Evolutionary conservation across 2,329 filamentous ascomycete species (phyloP), one percentile per base, ranked within the genome.

Genomic region (Calonectria hawksworthii): DNA sequence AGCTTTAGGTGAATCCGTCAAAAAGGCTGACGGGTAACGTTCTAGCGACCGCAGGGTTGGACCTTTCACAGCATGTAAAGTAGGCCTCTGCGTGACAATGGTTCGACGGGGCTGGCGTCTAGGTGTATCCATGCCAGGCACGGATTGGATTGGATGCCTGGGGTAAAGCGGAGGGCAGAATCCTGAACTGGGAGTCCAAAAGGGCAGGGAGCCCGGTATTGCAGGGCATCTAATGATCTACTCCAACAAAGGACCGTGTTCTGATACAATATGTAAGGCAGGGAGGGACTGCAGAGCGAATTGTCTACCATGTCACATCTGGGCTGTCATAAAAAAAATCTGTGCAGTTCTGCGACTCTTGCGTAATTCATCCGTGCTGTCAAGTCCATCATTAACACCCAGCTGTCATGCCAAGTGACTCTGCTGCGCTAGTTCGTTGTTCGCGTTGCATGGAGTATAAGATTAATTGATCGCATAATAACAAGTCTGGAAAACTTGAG

Each of bases 1-100:
- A 81, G 75, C 54, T 80, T 81, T 80, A 80, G 80, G 80, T 79
- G 78, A 81, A 70, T 73, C 72, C 74, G 51, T 73, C 70, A 68
- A 70, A 63, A 70, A 74, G 70, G 70, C 72, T 78, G 67, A 73
- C 66, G 73, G 76, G 74, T 68, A 63, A 66, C 66, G 68, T 74
- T 68, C 77, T 51, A 72, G 61, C 41, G 50, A 72, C 64, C 69
- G 69, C 41, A 70, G 66, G 61, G 38, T 72, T 66, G 54, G 59
- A 69, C 70, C n/a, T 16, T 63, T 63, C 23, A 63, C 34, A 59
- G 41, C 59, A 54, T 68, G 41, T 34, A 50, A 50, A 52, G 50
- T 70, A 50, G 56, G 68, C 54, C 23, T 70, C 70, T 61, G 72
- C 52, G 75, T 79, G 75, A 80, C 61, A 78, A 79, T 81, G 75